Conservation (phyloP, 176 grass and related monocot species). For the Avena eriantha region DNA sequence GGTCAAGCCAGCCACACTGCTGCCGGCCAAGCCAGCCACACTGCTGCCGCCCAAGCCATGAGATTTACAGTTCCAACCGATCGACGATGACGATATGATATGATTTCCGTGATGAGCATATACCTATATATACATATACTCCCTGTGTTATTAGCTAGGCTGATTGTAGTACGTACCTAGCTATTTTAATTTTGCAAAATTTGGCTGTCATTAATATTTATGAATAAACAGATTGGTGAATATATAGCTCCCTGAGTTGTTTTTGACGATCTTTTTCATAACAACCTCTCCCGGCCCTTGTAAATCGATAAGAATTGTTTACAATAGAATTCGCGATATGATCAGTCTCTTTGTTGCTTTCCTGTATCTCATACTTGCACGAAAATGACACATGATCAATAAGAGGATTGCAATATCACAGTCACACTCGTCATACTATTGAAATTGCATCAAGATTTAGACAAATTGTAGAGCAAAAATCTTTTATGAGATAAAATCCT, state of each 20-base stretch:
- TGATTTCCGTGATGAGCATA: neutral
- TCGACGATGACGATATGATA: neutral
- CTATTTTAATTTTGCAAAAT: neutral
- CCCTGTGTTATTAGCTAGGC: neutral
- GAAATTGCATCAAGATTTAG: no score
- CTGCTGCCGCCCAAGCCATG: neutral
- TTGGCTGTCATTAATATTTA: no score
- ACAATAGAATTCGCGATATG: neutral
- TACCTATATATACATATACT: neutral
- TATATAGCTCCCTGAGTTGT: neutral
- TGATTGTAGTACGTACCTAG: neutral
- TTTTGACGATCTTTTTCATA: neutral
- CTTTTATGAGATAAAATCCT: no score
- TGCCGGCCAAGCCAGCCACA: neutral
- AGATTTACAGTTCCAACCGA: neutral
- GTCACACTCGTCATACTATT: no score
- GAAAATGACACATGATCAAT: no score
- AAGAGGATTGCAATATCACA: no score
- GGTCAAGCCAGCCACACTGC: neutral
- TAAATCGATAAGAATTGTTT: no score
- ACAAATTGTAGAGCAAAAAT: no score
- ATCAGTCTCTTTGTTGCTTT: neutral
- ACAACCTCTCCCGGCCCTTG: neutral
- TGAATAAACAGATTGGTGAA: neutral
- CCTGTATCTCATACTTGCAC: neutral